Percentiles rank a stretch among this genome's conserved stretches.
Evolutionary conservation across 108 stramenopile species (phyloP).

Genomic region (Chaetoceros tenuissimus): DNA sequence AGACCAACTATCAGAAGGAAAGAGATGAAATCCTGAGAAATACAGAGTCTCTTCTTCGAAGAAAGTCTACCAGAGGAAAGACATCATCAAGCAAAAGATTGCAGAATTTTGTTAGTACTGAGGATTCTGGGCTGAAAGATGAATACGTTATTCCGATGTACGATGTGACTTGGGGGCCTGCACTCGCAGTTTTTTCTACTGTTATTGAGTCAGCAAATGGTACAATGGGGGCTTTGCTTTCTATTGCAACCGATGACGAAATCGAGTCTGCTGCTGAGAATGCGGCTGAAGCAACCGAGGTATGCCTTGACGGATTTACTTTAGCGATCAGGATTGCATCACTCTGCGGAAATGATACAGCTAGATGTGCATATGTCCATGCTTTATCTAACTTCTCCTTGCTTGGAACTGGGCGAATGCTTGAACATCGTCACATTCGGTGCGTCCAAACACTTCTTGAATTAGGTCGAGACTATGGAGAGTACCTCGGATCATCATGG

Average conservation of each 20-base stretch:
- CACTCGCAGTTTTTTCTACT: conserved; percentile 90
- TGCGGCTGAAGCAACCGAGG: conserved; percentile 68
- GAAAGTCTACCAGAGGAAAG: conserved; percentile 25
- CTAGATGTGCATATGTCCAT: conserved; percentile 85
- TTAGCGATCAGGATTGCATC: conserved; percentile 83
- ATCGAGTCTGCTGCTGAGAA: conserved; percentile 74
- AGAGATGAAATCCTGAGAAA: conserved; percentile 88
- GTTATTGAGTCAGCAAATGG: conserved; percentile 86
- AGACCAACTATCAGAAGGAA: conserved; percentile 84
- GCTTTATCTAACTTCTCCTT: conserved; percentile 87
- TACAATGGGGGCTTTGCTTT: conserved; percentile 54
- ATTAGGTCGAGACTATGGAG: conserved; percentile 83
- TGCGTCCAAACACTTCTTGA: conserved; percentile 81
- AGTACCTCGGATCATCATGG: conserved; percentile 87
- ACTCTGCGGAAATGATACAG: conserved; percentile 71
- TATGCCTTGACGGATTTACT: conserved; percentile 80
- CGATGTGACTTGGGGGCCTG: conserved; percentile 96
- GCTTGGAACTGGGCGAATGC: conserved; percentile 70
- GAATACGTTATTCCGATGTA: conserved; percentile 95
- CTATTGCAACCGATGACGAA: conserved; percentile 80
- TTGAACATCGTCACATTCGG: conserved; percentile 82
- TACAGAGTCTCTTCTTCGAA: conserved; percentile 75
- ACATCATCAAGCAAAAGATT: background rate
- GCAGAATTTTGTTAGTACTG: conserved; percentile 55
- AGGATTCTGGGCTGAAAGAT: conserved; percentile 68